Percentiles rank a stretch among this genome's conserved stretches.
phyloP scores from a whole-genome alignment of 1,284 basidiomycete genomes.

The Phlebopus sp. region DNA sequence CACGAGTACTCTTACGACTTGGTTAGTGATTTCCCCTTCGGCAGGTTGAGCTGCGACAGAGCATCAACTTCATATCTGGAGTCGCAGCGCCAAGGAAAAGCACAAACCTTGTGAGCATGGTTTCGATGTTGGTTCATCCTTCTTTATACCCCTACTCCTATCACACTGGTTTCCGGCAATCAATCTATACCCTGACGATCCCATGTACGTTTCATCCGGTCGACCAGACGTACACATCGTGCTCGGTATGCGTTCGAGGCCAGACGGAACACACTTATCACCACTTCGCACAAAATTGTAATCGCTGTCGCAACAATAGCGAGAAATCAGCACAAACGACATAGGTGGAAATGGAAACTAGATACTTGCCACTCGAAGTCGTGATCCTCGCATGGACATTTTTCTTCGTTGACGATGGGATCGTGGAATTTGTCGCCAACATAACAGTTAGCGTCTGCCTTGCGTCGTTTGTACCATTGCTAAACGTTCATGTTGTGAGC shows the following conservation, averaged over 20 bases:
- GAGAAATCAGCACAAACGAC: neutral
- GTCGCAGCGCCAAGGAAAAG: neutral
- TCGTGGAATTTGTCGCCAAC: constrained; percentile 91
- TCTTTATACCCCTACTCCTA: constrained; percentile 58
- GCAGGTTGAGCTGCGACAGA: constrained; percentile 58
- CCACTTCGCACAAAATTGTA: constrained; percentile 82
- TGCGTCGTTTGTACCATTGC: constrained; percentile 94
- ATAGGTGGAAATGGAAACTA: neutral
- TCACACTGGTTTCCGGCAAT: constrained; percentile 93
- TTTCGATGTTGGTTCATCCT: constrained; percentile 73
- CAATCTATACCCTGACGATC: constrained; percentile 88
- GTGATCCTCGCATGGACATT: constrained; percentile 80
- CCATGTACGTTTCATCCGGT: constrained; percentile 68
- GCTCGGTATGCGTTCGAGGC: constrained; percentile 82
- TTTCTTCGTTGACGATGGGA: constrained; percentile 79
- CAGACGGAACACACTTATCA: constrained; percentile 73
- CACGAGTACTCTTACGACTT: constrained; percentile 42
- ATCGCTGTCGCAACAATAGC: constrained; percentile 62
- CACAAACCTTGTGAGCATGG: constrained; percentile 66
- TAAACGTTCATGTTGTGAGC: constrained; percentile 34
- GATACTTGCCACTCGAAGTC: constrained; percentile 88
- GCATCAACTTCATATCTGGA: constrained; percentile 1
- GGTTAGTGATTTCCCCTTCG: constrained; percentile 71
- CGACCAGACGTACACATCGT: constrained; percentile 62
- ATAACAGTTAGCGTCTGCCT: constrained; percentile 82